phyloP scores from a whole-genome alignment of 148 eudicot species.

The Chenopodium formosanum region DNA sequence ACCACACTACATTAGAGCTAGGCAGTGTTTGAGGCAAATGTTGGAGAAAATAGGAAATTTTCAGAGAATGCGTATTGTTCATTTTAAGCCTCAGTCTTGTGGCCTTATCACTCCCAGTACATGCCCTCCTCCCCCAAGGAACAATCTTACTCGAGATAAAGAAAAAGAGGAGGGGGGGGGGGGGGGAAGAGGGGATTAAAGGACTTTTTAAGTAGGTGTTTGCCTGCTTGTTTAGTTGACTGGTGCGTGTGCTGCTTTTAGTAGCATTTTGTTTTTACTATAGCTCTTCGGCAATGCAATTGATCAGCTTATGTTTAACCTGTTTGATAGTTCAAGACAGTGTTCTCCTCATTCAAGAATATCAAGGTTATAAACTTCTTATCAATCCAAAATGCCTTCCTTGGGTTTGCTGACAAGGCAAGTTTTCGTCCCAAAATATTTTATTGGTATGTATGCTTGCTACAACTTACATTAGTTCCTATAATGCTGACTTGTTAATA shows the following conservation, averaged over 20 bases:
- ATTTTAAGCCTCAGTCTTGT: background rate
- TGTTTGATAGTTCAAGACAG: constrained; percentile 48
- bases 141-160: too few species aligned
- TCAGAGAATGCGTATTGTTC: background rate
- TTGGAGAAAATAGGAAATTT: background rate
- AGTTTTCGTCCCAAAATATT: constrained; percentile 1
- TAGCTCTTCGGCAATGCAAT: background rate
- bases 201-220: background rate
- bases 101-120: background rate
- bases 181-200: background rate
- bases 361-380: constrained; percentile 86
- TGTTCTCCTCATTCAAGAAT: constrained; percentile 57
- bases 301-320: background rate
- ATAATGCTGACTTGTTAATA: background rate
- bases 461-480: background rate
- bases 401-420: constrained; percentile 80
- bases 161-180: too few species aligned
- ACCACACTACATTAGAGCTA: background rate
- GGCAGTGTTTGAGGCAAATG: background rate
- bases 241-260: background rate
- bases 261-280: background rate
- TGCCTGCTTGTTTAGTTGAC: background rate
- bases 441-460: background rate
- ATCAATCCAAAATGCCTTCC: constrained; percentile 79
- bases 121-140: background rate